These are phyloP conservation scores for Blastobotrys peoriensis DNA, from an alignment of 805 yeast genomes.

Conservation along the genomic window DNA sequence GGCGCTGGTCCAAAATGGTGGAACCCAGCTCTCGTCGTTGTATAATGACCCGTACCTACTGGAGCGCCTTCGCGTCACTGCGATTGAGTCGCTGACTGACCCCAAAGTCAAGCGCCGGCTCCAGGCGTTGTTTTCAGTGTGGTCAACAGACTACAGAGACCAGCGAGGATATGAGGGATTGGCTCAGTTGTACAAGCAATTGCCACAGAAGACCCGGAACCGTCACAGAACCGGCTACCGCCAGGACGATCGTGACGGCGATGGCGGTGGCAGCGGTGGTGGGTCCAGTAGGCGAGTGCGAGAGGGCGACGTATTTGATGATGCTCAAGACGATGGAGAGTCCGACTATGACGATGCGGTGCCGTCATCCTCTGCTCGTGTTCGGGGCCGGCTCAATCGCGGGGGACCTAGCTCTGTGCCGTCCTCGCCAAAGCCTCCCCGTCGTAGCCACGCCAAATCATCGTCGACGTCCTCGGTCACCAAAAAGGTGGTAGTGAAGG, in stretches of 20 bases:
- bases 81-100: slow-evolving; percentile 37
- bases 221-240: slow-evolving; percentile 7
- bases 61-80: slow-evolving; percentile 53
- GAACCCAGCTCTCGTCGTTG: slow-evolving; percentile 33
- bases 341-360: slow-evolving; percentile 7
- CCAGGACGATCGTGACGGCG: slow-evolving; percentile 1
- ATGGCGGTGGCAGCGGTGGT: slow-evolving; percentile 14
- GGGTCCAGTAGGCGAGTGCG: slow-evolving; percentile 8
- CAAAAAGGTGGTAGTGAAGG: slow-evolving; percentile 35
- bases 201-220: slow-evolving; percentile 34
- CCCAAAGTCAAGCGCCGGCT: slow-evolving; percentile 43
- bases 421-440: background rate
- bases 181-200: slow-evolving; percentile 39
- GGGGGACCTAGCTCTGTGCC: background rate
- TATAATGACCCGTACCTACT: slow-evolving; percentile 65
- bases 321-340: slow-evolving; percentile 20
- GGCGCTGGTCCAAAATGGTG: slow-evolving; percentile 53
- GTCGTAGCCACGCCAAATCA: background rate
- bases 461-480: background rate
- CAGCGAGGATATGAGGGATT: slow-evolving; percentile 45
- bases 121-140: slow-evolving; percentile 49
- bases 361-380: slow-evolving; percentile 1
- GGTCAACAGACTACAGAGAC: slow-evolving; percentile 57
- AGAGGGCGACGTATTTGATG: slow-evolving; percentile 13
- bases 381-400: background rate